Evolutionary conservation across 176 grass and related monocot genomes (phyloP), one percentile per base, ranked within the genome.

Genomic region (Saccharum officinarum): DNA sequence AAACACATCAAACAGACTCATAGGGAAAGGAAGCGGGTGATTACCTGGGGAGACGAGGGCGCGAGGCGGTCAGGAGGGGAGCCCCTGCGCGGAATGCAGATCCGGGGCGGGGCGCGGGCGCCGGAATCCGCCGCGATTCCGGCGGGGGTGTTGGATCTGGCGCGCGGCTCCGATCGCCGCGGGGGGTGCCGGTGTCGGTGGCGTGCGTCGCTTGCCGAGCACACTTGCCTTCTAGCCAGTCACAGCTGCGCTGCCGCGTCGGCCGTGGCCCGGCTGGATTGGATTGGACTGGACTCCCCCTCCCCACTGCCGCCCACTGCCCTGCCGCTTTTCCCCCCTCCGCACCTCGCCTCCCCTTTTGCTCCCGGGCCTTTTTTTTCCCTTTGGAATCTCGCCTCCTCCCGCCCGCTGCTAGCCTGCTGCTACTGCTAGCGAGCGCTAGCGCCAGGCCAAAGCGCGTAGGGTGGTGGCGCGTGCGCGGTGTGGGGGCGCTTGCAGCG

Each of bases 31-130:
- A 16, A 22, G 22, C 42, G 15, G 69, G 33, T 38, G 23, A 80
- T 87, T 80, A 84, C 85, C n/a, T 62, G 71, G 31, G 45, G 62
- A 70, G 62, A 63, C 49, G 89, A 80, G 75, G 33, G 22, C 75
- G 39, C 80, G 75, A 8, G 30, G 17, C 22, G 38, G 46, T n/a
- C 71, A 50, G 71, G 57, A 79, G 61, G 25, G 38, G 36, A 20
- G 69, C 18, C 3, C 40, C 75, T 62, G 75, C 40, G 18, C 85
- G 69, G 81, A 84, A 91, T 80, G 89, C 81, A 85, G 89, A 88
- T 91, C 81, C 85, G 69, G 50, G 40, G 80, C 6, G 85, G 59
- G 39, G 60, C 60, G 44, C 12, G 33, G 66, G 31, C 31, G 78
- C 88, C 63, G 82, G 82, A 80, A 23, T 5, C 63, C 41, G 57